phyloP scores from a whole-genome alignment of 345 rosid genomes.

The Streptanthus diversifolius region DNA sequence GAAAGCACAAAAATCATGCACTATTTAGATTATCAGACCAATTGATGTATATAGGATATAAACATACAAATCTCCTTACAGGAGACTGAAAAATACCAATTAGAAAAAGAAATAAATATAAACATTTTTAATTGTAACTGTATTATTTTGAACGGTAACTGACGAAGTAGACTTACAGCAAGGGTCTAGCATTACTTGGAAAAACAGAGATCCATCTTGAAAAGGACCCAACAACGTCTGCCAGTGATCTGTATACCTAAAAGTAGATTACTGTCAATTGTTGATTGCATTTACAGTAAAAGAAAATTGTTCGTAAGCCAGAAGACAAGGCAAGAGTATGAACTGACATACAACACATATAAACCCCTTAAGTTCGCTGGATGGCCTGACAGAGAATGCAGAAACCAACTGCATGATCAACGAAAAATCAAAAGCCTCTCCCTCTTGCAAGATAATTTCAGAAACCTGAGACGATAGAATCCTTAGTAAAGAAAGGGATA shows the following conservation, averaged over 20 bases:
- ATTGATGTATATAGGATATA: background rate
- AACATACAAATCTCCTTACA: background rate
- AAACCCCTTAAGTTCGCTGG: constrained; percentile 70
- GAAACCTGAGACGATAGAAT: constrained; percentile 58
- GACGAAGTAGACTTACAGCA: constrained; percentile 58
- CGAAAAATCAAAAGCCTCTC: constrained; percentile 65
- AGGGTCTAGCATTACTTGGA: constrained; percentile 59
- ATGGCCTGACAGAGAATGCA: constrained; percentile 54
- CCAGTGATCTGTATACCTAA: constrained; percentile 89
- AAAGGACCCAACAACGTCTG: constrained; percentile 91
- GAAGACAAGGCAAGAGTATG: constrained; percentile 5
- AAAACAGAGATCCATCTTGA: constrained; percentile 79
- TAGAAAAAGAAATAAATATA: background rate
- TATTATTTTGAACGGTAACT: background rate
- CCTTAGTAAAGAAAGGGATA: constrained; percentile 4
- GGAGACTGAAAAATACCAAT: background rate
- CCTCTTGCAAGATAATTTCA: constrained; percentile 71
- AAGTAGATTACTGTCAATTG: constrained; percentile 32
- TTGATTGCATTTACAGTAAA: constrained; percentile 22
- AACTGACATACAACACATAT: constrained; percentile 68
- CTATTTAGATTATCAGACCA: background rate
- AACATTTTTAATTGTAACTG: background rate
- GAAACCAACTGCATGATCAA: constrained; percentile 75
- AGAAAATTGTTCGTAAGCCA: constrained; percentile 6
- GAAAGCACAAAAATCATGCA: constrained; percentile 48